These are phyloP conservation scores for Thozetella sp. DNA, from an alignment of 495 filamentous ascomycete genomes.

Conservation along the genomic window DNA sequence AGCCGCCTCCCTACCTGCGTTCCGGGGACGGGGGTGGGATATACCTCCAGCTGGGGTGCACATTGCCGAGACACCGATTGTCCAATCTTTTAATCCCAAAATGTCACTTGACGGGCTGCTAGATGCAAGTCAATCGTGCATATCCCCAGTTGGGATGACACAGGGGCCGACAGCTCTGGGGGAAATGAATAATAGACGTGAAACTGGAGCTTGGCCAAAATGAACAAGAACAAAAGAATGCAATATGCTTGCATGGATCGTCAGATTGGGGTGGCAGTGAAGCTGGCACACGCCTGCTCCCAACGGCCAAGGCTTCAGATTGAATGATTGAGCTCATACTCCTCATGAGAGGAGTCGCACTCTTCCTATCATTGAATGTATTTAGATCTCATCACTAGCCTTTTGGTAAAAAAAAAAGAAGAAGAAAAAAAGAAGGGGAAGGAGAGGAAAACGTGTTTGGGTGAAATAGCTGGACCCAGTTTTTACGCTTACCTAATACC, in stretches of 20 bases:
- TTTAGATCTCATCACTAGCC: constrained; percentile 58
- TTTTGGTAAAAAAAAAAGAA: constrained; percentile 21
- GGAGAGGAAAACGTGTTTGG: constrained; percentile 7
- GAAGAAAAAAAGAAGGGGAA: constrained; percentile 10
- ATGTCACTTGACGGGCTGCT: not conserved
- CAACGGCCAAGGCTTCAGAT: constrained; percentile 52
- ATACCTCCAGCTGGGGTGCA: no score
- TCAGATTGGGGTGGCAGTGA: not conserved
- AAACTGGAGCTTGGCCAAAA: constrained; percentile 2
- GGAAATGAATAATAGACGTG: not conserved
- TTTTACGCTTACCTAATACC: constrained; percentile 12
- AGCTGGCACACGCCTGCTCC: constrained; percentile 4
- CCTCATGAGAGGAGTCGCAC: constrained; percentile 46
- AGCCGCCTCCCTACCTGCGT: no score
- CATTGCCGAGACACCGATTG: no score
- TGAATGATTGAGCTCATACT: constrained; percentile 56
- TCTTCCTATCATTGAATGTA: constrained; percentile 62
- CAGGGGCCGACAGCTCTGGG: not conserved
- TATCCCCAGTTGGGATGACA: not conserved
- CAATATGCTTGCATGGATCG: not conserved
- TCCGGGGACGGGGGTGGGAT: no score
- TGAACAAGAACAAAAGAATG: constrained; percentile 5
- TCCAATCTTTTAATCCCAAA: not conserved
- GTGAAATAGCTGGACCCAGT: constrained; percentile 6
- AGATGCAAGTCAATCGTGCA: not conserved